Evolutionary conservation across 306 rosid species (phyloP).

Genomic region (Prunus davidiana): DNA sequence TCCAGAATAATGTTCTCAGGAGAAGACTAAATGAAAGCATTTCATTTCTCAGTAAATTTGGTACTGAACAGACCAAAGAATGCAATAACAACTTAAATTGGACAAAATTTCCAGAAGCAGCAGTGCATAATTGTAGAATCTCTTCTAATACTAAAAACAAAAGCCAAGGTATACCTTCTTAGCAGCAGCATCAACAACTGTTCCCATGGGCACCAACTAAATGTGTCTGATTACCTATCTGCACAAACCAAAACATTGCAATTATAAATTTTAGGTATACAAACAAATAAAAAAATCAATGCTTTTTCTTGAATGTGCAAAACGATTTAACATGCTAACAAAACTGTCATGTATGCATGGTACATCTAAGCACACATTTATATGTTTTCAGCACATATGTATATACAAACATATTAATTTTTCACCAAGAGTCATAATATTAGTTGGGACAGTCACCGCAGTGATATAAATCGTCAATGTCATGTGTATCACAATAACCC

Average conservation of each 20-base stretch:
- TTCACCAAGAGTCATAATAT: not conserved
- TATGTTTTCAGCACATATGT: not conserved
- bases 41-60: not conserved
- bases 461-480: not conserved
- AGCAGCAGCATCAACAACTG: slow-evolving; percentile 56
- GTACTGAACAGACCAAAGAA: not conserved
- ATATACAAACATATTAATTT: not conserved
- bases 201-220: slow-evolving; percentile 63
- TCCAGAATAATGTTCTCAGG: not conserved
- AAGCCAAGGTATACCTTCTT: slow-evolving; percentile 46
- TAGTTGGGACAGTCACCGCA: not conserved
- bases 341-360: not conserved
- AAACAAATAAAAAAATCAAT: not conserved
- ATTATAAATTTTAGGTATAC: not conserved
- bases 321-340: not conserved
- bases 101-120: not conserved
- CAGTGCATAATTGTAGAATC: slow-evolving; percentile 13
- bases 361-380: not conserved
- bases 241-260: slow-evolving; percentile 8
- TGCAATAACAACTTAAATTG: not conserved
- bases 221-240: slow-evolving; percentile 29
- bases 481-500: not conserved
- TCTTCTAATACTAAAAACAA: not conserved
- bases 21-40: not conserved
- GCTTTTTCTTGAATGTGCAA: not conserved